Evolutionary conservation across 2,329 filamentous ascomycete genomes (phyloP).

Genomic region (Ceratocystis alfenasii): DNA sequence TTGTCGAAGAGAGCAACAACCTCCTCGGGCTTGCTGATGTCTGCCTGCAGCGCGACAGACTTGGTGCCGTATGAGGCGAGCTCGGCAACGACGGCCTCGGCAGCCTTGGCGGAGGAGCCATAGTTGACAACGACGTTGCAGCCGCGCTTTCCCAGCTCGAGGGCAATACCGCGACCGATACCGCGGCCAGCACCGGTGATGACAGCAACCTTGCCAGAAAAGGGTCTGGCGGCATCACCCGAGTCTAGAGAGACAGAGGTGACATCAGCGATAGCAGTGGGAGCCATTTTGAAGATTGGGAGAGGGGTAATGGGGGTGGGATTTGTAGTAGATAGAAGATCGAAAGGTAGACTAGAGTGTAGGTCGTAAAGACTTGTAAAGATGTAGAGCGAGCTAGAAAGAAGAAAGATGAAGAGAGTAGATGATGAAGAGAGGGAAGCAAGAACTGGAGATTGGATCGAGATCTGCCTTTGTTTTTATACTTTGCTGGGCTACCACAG

Average conservation of each 20-base stretch:
- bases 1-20: slow-evolving; percentile 54
- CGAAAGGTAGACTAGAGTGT: background rate
- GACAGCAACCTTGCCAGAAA: slow-evolving; percentile 44
- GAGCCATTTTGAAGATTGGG: slow-evolving; percentile 22
- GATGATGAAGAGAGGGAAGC: slow-evolving; percentile 3
- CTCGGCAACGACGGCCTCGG: slow-evolving; percentile 44
- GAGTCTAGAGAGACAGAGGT: slow-evolving; percentile 23
- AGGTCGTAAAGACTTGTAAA: background rate
- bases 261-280: slow-evolving; percentile 20
- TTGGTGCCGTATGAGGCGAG: slow-evolving; percentile 45
- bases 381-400: background rate
- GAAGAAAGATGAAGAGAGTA: background rate
- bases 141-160: slow-evolving; percentile 54
- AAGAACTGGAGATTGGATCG: background rate
- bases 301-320: background rate
- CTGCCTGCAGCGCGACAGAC: slow-evolving; percentile 49
- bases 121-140: slow-evolving; percentile 58
- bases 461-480: slow-evolving; percentile 1
- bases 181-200: slow-evolving; percentile 55
- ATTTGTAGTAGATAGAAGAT: background rate
- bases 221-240: slow-evolving; percentile 29
- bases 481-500: background rate
- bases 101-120: slow-evolving; percentile 41
- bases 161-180: slow-evolving; percentile 53
- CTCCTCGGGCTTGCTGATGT: slow-evolving; percentile 48